Evolutionary conservation across 345 rosid genomes (phyloP), one percentile per base, ranked within the genome.

Genomic region (Lagerstroemia speciosa): DNA sequence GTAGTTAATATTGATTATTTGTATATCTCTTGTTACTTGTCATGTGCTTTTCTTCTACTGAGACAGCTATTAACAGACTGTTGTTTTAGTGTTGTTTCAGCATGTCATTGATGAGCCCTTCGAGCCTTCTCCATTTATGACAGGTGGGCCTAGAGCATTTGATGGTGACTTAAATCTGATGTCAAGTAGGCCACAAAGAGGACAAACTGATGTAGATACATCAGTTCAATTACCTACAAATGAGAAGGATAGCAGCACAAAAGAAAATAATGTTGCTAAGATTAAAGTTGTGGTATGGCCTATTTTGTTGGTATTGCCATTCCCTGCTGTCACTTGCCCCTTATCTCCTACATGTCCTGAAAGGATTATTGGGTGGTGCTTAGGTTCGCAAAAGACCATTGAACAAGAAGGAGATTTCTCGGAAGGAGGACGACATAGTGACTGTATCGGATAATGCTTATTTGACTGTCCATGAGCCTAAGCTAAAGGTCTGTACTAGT

Each of bases 351-450:
- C 5, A 15, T 48, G 24, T 64, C 9, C 67, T 64, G 48, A 43
- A 19, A 7, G 12, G 17, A n/a, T 26, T 24, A 11, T 12, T 64
- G 20, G 11, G 26, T 29, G 63, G 32, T 58, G 34, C 45, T 53
- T 71, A 93, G 98, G 98, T 94, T 40, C 89, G 99, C 40, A 94
- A 94, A 78, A 88, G 99, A 75, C 99, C 99, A 22, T 66, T 94
- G 67, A 94, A 94, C 87, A 94, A 82, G 84, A 94, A 88, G 74
- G 97, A 94, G 77, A 73, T 83, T 72, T 76, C 93, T 50, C 82
- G 83, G 76, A 94, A 89, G 86, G 99, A 94, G 82, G 99, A 91
- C 6, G 99, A 94, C 83, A 83, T 94, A 40, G 93, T 94, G 38
- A 78, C 87, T 33, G 99, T 94, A 40, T 69, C 41, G 71, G 87